Percentiles rank a stretch among this genome's conserved stretches.
phyloP scores from a whole-genome alignment of 1,139 yeast genomes.

The Saccharomycopsis hybrid region DNA sequence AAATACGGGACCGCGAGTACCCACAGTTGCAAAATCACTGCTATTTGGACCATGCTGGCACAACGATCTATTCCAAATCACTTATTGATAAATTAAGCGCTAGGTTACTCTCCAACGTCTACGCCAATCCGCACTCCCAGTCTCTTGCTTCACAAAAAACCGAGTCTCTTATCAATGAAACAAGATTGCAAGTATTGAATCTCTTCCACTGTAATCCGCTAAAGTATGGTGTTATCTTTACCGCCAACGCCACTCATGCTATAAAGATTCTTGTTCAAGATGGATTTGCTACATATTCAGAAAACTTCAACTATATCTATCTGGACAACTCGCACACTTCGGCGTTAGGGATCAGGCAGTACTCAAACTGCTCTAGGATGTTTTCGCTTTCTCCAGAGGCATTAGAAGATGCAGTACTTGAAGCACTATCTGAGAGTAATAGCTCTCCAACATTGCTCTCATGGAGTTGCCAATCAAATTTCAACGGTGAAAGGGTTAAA shows the following conservation, averaged over 20 bases:
- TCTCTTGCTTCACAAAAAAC: constrained; percentile 29
- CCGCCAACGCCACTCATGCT: constrained; percentile 36
- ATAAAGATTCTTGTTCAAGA: constrained; percentile 32
- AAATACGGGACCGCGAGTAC: constrained; percentile 20
- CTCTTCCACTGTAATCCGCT: constrained; percentile 31
- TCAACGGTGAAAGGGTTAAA: constrained; percentile 32
- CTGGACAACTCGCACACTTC: constrained; percentile 36
- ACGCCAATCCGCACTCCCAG: constrained; percentile 38
- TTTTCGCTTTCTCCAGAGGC: not conserved
- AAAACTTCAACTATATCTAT: constrained; percentile 27
- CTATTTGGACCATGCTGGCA: constrained; percentile 38
- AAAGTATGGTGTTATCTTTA: constrained; percentile 34
- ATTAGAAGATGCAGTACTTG: no score
- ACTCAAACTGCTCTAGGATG: constrained; percentile 22
- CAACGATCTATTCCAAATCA: constrained; percentile 30
- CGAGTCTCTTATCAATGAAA: constrained; percentile 24
- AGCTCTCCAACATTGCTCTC: not conserved
- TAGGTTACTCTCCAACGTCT: constrained; percentile 24
- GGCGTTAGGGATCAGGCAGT: constrained; percentile 33
- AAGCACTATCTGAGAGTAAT: no score
- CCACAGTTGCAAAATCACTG: constrained; percentile 24
- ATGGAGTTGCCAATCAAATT: constrained; percentile 33
- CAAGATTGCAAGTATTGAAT: constrained; percentile 28
- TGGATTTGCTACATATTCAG: constrained; percentile 24
- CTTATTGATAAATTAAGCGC: constrained; percentile 26